phyloP scores from a whole-genome alignment of 75 land plant species.

The Picea glauca region DNA sequence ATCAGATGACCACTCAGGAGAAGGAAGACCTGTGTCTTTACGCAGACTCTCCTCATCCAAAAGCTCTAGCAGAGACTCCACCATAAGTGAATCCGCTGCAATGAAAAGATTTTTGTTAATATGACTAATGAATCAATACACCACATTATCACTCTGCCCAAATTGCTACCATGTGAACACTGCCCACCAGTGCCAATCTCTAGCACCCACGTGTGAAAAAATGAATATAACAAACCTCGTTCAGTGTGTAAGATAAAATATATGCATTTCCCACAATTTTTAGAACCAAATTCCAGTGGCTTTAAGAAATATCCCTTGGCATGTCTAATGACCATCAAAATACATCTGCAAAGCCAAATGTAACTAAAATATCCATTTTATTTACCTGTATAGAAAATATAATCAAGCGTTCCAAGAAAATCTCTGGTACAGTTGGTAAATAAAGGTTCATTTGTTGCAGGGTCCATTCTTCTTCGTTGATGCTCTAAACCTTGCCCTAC shows the following conservation, averaged over 20 bases:
- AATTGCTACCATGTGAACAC: neutral
- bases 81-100: conserved; percentile 82
- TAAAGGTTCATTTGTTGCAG: conserved; percentile 76
- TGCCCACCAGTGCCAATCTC: conserved; percentile 2
- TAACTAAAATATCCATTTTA: neutral
- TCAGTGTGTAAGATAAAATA: no score
- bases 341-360: neutral
- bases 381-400: conserved; percentile 93
- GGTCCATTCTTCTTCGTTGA: conserved; percentile 76
- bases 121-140: neutral
- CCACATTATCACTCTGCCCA: neutral
- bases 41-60: conserved; percentile 92
- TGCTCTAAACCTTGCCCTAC: conserved; percentile 36
- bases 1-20: conserved; percentile 99
- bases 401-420: conserved; percentile 93
- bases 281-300: neutral
- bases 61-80: conserved; percentile 87
- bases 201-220: neutral
- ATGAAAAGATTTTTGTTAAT: conserved; percentile 1
- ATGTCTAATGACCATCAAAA: neutral
- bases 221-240: no score
- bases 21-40: conserved; percentile 95
- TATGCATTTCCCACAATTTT: neutral
- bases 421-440: conserved; percentile 96
- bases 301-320: neutral